These are phyloP conservation scores for Sclerotinia subarctica DNA, from an alignment of 2,329 filamentous ascomycete species.

Conservation along the genomic window DNA sequence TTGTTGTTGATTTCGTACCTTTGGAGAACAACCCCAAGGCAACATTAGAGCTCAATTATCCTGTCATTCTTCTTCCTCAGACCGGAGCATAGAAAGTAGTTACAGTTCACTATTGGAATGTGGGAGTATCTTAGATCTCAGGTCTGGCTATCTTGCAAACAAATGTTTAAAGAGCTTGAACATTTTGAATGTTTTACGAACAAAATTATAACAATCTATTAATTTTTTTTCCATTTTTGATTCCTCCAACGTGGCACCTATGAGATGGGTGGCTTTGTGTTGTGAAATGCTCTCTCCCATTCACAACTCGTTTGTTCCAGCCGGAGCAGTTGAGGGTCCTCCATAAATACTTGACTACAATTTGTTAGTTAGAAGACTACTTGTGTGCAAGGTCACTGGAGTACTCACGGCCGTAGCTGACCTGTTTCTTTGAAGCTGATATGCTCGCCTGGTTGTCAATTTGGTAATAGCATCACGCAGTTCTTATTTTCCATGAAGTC, in stretches of 20 bases:
- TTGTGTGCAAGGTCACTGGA: background rate
- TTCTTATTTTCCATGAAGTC: background rate
- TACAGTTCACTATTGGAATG: background rate
- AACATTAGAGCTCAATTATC: slow-evolving; percentile 38
- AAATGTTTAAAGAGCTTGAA: background rate
- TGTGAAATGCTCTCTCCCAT: background rate
- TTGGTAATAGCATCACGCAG: too few species aligned
- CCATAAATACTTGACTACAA: background rate
- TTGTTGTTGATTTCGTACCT: slow-evolving; percentile 51
- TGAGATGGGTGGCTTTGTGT: background rate
- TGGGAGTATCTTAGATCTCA: background rate
- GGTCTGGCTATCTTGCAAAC: background rate
- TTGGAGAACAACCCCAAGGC: slow-evolving; percentile 41
- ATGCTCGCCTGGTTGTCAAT: background rate
- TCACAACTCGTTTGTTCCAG: background rate
- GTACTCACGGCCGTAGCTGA: background rate
- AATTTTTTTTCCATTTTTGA: background rate
- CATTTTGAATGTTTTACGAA: background rate
- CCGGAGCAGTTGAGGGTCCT: background rate
- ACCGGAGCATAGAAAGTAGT: background rate
- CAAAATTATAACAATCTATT: background rate
- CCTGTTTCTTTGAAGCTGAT: background rate
- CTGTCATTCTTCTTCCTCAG: slow-evolving; percentile 27
- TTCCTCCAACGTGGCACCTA: background rate
- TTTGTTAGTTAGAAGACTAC: background rate